Evolutionary conservation across 164 flowering plant genomes (phyloP), one percentile per base, ranked within the genome.

Genomic region (Litsea cubeba): DNA sequence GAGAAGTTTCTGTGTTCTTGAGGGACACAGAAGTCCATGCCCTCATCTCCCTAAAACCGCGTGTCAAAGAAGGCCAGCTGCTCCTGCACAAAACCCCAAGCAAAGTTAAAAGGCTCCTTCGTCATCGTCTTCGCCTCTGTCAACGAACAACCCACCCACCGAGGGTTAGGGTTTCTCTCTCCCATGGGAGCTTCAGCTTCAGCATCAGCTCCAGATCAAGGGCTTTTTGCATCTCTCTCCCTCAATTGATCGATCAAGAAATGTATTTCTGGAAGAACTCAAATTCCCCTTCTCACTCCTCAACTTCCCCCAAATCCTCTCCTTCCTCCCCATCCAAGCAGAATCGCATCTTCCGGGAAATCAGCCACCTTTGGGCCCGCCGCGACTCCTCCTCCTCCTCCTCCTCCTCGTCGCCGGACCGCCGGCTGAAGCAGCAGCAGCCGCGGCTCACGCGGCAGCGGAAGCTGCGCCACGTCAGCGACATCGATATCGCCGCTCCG

Each of bases 261-360:
- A 87, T 87, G 90, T 81, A 74, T 78, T 85, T 87, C 88, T 78
- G 79, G 57, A 84, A 75, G 40, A 75, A 68, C 23, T 50, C 76
- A 5, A 75, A 81, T 25, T 73, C 83, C 17, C 63, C 82, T 5
- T 60, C 86, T 17, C 67, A 82, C 2, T 71, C 85, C 0, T 3
- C 74, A 73, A n/a, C 62, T 17, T 66, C 69, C 46, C 69, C 69
- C 35, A 60, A 66, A 66, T 66, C 69, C 49, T 24, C 73, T 24
- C 73, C 68, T 30, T 14, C 72, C 1, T 67, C 65, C 28, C 76
- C 75, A 6, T 17, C 78, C 57, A 74, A 62, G 24, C 60, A 62
- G 35, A 75, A 12, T 23, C 72, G 70, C 54, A 26, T 22, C 62
- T 1, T 76, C 30, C 69, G 72, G 30, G 73, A 75, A 4, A 54